Conservation (phyloP, 257 asterid species). For the Cordia subcordata region DNA sequence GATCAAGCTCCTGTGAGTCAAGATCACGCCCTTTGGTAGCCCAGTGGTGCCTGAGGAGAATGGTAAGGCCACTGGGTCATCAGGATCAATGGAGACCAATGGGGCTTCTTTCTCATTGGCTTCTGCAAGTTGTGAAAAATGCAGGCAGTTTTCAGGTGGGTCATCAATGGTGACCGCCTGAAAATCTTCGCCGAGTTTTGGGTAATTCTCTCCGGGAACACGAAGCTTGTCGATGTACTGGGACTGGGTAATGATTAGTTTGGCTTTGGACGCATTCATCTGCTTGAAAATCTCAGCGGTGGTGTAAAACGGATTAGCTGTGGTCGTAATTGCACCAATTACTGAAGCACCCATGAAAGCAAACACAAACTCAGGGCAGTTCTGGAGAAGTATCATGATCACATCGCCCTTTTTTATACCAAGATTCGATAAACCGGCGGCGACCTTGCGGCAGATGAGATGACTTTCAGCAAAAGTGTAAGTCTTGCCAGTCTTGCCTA, state of each 20-base stretch:
- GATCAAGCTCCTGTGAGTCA: conserved; percentile 69
- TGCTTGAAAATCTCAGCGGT: conserved; percentile 65
- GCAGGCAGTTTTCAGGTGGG: conserved; percentile 58
- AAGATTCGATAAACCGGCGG: conserved; percentile 50
- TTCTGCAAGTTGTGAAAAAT: conserved; percentile 42
- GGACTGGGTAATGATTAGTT: conserved; percentile 59
- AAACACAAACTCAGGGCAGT: conserved; percentile 71
- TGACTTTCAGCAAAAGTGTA: conserved; percentile 58
- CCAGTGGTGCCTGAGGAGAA: conserved; percentile 86
- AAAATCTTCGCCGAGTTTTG: conserved; percentile 40
- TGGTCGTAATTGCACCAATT: conserved; percentile 62
- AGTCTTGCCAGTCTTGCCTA: conserved; percentile 34
- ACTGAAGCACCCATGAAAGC: conserved; percentile 69
- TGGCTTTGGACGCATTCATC: conserved; percentile 40
- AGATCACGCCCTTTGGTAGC: conserved; percentile 66
- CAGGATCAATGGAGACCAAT: conserved; percentile 29
- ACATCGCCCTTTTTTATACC: conserved; percentile 58
- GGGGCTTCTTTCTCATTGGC: conserved; percentile 37
- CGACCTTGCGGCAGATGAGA: conserved; percentile 44
- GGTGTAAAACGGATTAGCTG: conserved; percentile 68
- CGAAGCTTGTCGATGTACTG: conserved; percentile 68
- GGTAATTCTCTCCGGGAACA: conserved; percentile 25
- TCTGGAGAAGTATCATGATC: conserved; percentile 64
- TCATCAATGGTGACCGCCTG: conserved; percentile 43
- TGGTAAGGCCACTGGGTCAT: conserved; percentile 72